Evolutionary conservation across 192 early-diverging fungal species (phyloP).

Genomic region (Rhizophagus sp.): DNA sequence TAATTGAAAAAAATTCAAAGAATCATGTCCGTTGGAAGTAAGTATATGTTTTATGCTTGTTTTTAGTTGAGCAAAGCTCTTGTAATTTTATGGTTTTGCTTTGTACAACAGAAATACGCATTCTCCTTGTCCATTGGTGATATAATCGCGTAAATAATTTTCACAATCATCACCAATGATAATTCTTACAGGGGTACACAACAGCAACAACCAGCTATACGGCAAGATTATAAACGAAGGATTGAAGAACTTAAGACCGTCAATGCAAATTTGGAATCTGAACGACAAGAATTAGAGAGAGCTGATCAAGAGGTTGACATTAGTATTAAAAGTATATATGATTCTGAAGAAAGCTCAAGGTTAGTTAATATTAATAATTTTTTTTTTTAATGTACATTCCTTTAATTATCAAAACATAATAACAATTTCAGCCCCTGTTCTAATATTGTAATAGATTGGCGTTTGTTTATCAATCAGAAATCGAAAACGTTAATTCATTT

Average conservation of each 20-base stretch:
- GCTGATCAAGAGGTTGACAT: conserved; percentile 1
- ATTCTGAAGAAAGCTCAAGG: conserved; percentile 8
- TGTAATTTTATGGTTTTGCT: neutral
- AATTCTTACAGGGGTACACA: conserved; percentile 3
- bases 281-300: conserved; percentile 7
- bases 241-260: conserved; percentile 16
- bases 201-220: neutral
- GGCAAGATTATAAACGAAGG: conserved; percentile 11
- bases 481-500: neutral
- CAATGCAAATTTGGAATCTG: conserved; percentile 23
- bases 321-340: conserved; percentile 25
- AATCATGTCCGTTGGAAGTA: conserved; percentile 74
- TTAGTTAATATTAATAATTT: neutral
- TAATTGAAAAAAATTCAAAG: conserved; percentile 68
- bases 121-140: neutral
- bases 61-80: neutral
- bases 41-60: conserved; percentile 23
- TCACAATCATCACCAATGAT: conserved; percentile 1
- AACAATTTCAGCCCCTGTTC: neutral
- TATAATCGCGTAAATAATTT: conserved; percentile 5
- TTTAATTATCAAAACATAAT: neutral
- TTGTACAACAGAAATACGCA: neutral
- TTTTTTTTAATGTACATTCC: neutral
- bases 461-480: conserved; percentile 22
- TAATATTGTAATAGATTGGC: neutral